These are phyloP conservation scores for Lipomyces starkeyi DNA, from an alignment of 805 yeast species.

Conservation along the genomic window DNA sequence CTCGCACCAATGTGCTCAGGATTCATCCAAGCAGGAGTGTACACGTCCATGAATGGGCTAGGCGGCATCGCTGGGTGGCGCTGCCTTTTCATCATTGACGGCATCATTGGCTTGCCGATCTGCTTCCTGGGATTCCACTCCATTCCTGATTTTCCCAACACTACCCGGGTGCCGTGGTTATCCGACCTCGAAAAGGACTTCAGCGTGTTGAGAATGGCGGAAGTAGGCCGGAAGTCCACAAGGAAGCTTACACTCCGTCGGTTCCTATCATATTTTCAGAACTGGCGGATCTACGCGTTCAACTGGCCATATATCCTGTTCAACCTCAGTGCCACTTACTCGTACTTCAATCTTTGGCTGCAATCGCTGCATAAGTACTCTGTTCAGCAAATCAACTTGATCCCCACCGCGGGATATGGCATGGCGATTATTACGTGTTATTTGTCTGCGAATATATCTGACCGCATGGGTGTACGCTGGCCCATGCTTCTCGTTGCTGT, in stretches of 20 bases:
- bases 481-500: slow-evolving; percentile 15
- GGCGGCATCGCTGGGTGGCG: slow-evolving; percentile 47
- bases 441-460: slow-evolving; percentile 17
- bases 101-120: slow-evolving; percentile 52
- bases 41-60: slow-evolving; percentile 33
- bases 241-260: slow-evolving; percentile 10
- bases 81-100: slow-evolving; percentile 54
- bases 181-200: slow-evolving; percentile 14
- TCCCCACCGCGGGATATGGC: slow-evolving; percentile 21
- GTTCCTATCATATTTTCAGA: slow-evolving; percentile 12
- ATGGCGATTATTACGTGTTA: slow-evolving; percentile 14
- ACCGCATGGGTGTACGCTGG: slow-evolving; percentile 12
- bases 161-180: slow-evolving; percentile 13
- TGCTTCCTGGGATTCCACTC: slow-evolving; percentile 50
- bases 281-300: slow-evolving; percentile 20
- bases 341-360: slow-evolving; percentile 24
- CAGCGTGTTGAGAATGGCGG: slow-evolving; percentile 14
- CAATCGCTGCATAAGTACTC: slow-evolving; percentile 13
- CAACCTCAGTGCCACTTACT: slow-evolving; percentile 7
- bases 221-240: slow-evolving; percentile 13
- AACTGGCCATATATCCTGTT: slow-evolving; percentile 24
- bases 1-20: slow-evolving; percentile 55
- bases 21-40: slow-evolving; percentile 59
- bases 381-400: slow-evolving; percentile 18
- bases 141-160: slow-evolving; percentile 50